These are phyloP conservation scores for Pilobolus umbonatus DNA, from an alignment of 192 early-diverging fungal species.

Conservation along the genomic window DNA sequence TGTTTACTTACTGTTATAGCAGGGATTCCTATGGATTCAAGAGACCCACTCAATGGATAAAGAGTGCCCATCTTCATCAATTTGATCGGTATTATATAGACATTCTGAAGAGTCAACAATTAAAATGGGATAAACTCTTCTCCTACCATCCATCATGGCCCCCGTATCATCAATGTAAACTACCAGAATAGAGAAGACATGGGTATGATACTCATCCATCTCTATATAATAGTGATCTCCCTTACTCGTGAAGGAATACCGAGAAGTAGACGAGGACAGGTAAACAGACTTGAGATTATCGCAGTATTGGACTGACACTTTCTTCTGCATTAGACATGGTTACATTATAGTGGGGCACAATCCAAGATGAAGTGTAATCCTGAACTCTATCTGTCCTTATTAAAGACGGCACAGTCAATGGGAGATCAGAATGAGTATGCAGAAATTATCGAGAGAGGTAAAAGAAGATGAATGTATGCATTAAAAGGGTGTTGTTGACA, in stretches of 20 bases:
- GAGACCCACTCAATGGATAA: conserved; percentile 46
- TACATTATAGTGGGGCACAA: conserved; percentile 66
- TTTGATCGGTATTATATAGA: conserved; percentile 47
- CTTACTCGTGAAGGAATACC: conserved; percentile 74
- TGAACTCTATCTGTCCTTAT: conserved; percentile 53
- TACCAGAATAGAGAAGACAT: too few species aligned
- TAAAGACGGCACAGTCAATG: conserved; percentile 35
- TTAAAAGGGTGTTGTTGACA: not conserved
- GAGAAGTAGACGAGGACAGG: conserved; percentile 49
- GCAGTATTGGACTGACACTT: not conserved
- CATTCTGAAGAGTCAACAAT: conserved; percentile 39
- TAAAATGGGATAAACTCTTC: conserved; percentile 45
- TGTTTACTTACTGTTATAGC: not conserved
- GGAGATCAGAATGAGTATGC: conserved; percentile 60
- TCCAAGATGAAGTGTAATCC: conserved; percentile 47
- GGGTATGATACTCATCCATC: too few species aligned
- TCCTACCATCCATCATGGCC: not conserved
- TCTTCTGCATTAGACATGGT: conserved; percentile 32
- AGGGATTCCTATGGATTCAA: conserved; percentile 57
- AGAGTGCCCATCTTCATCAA: conserved; percentile 38
- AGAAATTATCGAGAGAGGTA: conserved; percentile 65
- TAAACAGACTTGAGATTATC: conserved; percentile 26
- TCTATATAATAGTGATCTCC: conserved; percentile 58
- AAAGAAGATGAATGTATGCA: not conserved
- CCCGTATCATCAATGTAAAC: not conserved